Base-by-base conservation (phyloP, 2,329 filamentous ascomycete genomes). In the Exophiala viscosa region DNA sequence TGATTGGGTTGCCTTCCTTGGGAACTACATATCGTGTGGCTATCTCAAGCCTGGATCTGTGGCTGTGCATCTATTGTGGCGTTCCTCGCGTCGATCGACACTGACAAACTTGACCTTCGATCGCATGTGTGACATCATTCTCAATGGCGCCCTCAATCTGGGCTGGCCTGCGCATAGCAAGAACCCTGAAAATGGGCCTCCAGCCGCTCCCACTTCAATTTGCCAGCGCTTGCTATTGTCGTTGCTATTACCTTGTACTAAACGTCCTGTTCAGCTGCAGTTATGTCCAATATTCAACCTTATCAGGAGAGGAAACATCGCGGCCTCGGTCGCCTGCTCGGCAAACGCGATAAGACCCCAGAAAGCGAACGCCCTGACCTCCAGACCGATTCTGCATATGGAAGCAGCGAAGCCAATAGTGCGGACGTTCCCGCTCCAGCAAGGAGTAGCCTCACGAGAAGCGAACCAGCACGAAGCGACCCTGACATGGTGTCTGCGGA, bases 221-320 rank as follows among this genome's bases (percentile, higher is more conserved):
- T 35, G 20, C 38, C 15, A 15, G 38, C 20, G 23, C 39, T 43
- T 9, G 11, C 18, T 40, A 44, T 50, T 35, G 17, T 28, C 6
- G 13, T 23, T 11, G 20, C 49, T 48, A 13, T 39, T 47, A 6
- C 15, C 11, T 7, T 18, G 41, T 4, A 41, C 9, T 18, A 23
- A 33, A 56, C 56, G 56, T 59, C 56, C 34, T 46, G 51, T 38
- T 46, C 52, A 15, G 56, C 50, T 23, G 45, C 45, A 15, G 18
- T 46, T 41, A 54, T 54, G 52, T 32, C 56, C 10, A 48, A 45
- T 17, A 17, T 53, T 3, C 40, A 50, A 33, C 41, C 57, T 17
- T 76, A 0, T 72, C 78, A n/a, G 80, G 85, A 65, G 39, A 79
- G 80, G 11, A 72, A 69, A 31, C 83, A 86, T 65, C 85, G 82